These are phyloP conservation scores for Omphalotus olearius DNA, from an alignment of 1,284 basidiomycete genomes.

Conservation along the genomic window DNA sequence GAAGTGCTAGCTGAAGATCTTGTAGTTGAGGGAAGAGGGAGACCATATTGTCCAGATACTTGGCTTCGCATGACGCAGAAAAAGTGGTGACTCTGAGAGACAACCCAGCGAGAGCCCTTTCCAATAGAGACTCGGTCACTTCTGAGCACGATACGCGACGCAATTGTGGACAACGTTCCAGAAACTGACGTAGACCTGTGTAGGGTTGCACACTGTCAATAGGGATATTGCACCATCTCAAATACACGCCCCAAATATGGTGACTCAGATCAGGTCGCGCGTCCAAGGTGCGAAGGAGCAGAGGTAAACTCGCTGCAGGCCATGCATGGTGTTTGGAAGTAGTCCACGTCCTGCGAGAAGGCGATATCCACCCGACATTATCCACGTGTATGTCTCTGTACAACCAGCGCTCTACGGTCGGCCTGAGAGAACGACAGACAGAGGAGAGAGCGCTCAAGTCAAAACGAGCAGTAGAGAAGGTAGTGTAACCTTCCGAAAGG, in stretches of 20 bases:
- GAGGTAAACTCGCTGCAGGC: constrained; percentile 14
- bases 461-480: constrained; percentile 13
- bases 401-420: constrained; percentile 10
- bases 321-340: constrained; percentile 12
- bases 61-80: not conserved
- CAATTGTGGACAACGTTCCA: constrained; percentile 8
- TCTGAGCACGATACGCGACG: constrained; percentile 11
- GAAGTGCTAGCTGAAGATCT: not conserved
- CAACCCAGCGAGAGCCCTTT: not conserved
- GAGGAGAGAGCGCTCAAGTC: constrained; percentile 14
- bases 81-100: not conserved
- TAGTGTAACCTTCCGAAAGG: constrained; percentile 12
- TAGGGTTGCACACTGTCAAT: not conserved
- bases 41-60: not conserved
- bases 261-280: constrained; percentile 10
- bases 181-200: not conserved
- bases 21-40: constrained; percentile 2
- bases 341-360: not conserved
- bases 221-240: constrained; percentile 11
- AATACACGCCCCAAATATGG: constrained; percentile 12
- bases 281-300: constrained; percentile 14
- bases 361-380: constrained; percentile 13
- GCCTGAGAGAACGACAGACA: constrained; percentile 10
- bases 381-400: constrained; percentile 17
- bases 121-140: constrained; percentile 6